These are phyloP conservation scores for Melastoma malabathricum DNA, from an alignment of 345 rosid species.

Conservation along the genomic window DNA sequence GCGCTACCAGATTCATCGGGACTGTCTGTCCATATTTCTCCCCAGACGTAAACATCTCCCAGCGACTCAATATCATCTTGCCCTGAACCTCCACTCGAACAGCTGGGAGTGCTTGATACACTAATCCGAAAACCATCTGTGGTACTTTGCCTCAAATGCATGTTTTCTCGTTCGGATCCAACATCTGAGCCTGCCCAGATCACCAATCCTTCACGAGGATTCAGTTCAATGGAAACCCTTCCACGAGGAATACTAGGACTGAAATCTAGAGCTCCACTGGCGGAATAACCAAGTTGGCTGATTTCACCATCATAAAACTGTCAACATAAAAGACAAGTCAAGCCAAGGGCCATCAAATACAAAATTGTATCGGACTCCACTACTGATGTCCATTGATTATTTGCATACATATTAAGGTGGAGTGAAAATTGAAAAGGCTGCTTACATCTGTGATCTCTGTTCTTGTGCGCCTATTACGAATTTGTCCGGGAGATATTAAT, in stretches of 20 bases:
- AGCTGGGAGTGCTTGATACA: constrained; percentile 91
- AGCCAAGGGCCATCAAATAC: no score
- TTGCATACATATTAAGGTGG: neutral
- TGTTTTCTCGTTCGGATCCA: constrained; percentile 66
- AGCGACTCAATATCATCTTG: constrained; percentile 97
- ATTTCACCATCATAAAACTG: constrained; percentile 45
- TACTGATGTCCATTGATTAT: no score
- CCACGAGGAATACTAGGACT: constrained; percentile 28
- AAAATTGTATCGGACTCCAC: no score
- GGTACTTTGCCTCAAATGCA: constrained; percentile 74
- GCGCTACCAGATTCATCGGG: constrained; percentile 34
- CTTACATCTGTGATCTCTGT: constrained; percentile 69
- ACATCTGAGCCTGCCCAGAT: constrained; percentile 56
- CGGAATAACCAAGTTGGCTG: constrained; percentile 30
- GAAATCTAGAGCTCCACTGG: constrained; percentile 37
- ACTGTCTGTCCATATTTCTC: constrained; percentile 79
- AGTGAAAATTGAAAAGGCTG: no score
- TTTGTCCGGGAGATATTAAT: constrained; percentile 30
- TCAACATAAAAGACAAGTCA: constrained; percentile 5
- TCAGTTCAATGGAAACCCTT: constrained; percentile 48
- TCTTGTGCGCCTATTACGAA: constrained; percentile 31
- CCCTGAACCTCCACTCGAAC: constrained; percentile 90
- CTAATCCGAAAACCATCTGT: constrained; percentile 87
- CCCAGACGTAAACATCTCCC: constrained; percentile 95
- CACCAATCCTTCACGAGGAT: constrained; percentile 25